Percentiles rank a stretch among this genome's conserved stretches.
Evolutionary conservation across 78 protist genomes (phyloP).

Genomic region (Pigoraptor vietnamica): DNA sequence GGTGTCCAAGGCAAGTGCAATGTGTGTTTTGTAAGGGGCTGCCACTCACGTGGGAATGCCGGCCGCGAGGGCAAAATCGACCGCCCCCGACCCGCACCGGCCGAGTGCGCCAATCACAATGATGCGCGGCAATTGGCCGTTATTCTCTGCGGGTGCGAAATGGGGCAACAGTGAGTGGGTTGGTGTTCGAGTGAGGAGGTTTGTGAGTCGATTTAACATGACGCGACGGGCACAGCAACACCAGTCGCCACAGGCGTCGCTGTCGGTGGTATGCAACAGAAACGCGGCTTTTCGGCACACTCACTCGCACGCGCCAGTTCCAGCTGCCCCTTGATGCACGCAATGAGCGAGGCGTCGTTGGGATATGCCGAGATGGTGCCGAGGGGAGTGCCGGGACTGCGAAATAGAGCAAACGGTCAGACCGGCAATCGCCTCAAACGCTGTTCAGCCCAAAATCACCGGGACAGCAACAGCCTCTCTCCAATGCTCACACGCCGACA

Average conservation of each 20-base stretch:
- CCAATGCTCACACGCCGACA: too few species aligned
- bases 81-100: slow-evolving; percentile 73
- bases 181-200: too few species aligned
- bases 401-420: neutral
- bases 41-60: slow-evolving; percentile 40
- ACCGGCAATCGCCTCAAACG: too few species aligned
- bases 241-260: neutral
- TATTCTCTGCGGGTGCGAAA: neutral
- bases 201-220: too few species aligned
- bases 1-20: neutral
- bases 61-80: slow-evolving; percentile 20
- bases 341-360: neutral
- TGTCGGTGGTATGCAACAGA: neutral
- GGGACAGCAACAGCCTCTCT: too few species aligned
- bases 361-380: neutral
- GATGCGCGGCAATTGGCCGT: slow-evolving; percentile 23
- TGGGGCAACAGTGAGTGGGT: too few species aligned
- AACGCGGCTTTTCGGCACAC: neutral
- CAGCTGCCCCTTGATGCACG: neutral
- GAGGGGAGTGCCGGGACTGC: neutral
- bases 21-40: neutral
- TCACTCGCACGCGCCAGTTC: neutral
- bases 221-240: neutral
- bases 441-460: too few species aligned
- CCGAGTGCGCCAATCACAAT: slow-evolving; percentile 78